These are phyloP conservation scores for Monosporozyma yasuniensis DNA, from an alignment of 805 yeast species.

Conservation along the genomic window DNA sequence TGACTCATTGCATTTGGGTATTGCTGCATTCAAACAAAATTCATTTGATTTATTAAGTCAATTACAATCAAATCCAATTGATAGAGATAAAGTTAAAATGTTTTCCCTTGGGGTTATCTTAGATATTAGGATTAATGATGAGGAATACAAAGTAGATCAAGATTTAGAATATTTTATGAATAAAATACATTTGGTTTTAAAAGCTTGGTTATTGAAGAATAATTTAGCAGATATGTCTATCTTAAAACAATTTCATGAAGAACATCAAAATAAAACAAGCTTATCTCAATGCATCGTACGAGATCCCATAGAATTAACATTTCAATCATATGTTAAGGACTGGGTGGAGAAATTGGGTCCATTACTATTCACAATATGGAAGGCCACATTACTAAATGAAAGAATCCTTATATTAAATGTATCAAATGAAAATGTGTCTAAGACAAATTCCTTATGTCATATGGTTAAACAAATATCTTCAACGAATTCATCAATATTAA, in stretches of 20 bases:
- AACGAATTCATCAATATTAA: not conserved
- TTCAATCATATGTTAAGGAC: not conserved
- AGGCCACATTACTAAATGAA: constrained; percentile 20
- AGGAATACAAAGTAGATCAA: too few relatives aligned
- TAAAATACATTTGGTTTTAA: not conserved
- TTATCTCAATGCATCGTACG: not conserved
- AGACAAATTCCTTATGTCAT: constrained; percentile 22
- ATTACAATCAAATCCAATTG: constrained; percentile 16
- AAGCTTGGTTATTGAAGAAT: not conserved
- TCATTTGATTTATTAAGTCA: constrained; percentile 21
- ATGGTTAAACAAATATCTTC: not conserved
- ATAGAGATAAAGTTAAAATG: constrained; percentile 44
- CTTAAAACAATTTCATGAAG: not conserved
- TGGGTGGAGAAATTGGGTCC: constrained; percentile 29
- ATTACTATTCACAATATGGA: constrained; percentile 29
- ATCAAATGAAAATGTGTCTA: constrained; percentile 21
- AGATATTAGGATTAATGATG: constrained; percentile 12
- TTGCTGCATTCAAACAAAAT: constrained; percentile 44
- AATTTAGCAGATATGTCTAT: not conserved
- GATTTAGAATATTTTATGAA: not conserved
- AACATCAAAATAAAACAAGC: not conserved
- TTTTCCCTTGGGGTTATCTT: constrained; percentile 56
- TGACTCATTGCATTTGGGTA: constrained; percentile 33
- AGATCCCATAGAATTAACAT: constrained; percentile 6
- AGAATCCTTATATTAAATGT: constrained; percentile 24